Evolutionary conservation across 2,329 filamentous ascomycete species (phyloP), one percentile per base, ranked within the genome.

Genomic region (Calonectria hongkongensis): DNA sequence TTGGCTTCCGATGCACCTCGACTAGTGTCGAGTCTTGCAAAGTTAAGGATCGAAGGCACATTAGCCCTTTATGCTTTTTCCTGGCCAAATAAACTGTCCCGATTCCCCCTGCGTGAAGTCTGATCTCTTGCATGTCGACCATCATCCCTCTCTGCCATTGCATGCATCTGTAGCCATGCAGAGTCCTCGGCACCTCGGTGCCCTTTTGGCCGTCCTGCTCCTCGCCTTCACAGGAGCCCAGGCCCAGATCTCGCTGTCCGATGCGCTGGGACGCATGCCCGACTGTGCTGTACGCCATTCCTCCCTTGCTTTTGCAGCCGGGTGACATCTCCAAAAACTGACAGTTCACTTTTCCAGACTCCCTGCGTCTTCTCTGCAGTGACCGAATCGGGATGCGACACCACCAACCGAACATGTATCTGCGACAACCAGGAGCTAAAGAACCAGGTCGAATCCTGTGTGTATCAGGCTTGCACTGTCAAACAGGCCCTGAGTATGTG

Each of bases 401-500:
- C 64, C 48, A 66, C 64, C 33, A 68, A 68, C 36, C 33, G 48
- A 18, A 68, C 66, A 3, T 68, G 66, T 28, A 54, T 68, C 16
- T 68, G 66, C n/a, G 36, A n/a, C 16, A 54, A 68, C 25, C 25
- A 41, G 13, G 27, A 16, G n/a, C 50, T 68, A 15, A 58, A 68
- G 56, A 21, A 25, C 18, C 45, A 68, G 9, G 66, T 68, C 9
- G 74, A 80, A n/a, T 58, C 41, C 8, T 85, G 83, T 50, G 76
- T 84, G 18, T 36, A 68, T 18, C 62, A 66, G 36, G 75, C 39
- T 12, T 85, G 83, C 64, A 83, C 77, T 2, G 68, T 82, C 43
- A 79, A 78, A 21, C 77, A 85, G 13, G 73, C 77, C 6, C 71
- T 85, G 8, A 63, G 83, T 84, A 75, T 50, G 81, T 41, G 77